Percentiles rank a stretch among this genome's conserved stretches.
phyloP scores from a whole-genome alignment of 2,329 filamentous ascomycete species.

The Cercospora beticola region DNA sequence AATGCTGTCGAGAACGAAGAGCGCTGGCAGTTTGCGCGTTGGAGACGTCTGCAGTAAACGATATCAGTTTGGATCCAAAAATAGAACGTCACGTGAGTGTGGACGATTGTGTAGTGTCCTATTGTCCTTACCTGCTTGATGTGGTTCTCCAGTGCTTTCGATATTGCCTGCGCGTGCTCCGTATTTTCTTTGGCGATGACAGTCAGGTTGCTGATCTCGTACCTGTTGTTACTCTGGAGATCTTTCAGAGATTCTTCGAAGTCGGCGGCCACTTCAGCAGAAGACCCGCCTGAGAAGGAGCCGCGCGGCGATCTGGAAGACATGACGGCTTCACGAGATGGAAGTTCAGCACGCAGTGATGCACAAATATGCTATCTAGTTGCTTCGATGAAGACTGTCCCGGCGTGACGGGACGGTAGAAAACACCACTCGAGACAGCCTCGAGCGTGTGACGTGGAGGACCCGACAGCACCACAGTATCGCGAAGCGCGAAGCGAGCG shows the following conservation, averaged over 20 bases:
- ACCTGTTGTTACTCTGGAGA: conserved; percentile 83
- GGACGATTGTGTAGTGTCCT: neutral
- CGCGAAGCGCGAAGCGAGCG: neutral
- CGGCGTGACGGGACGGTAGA: neutral
- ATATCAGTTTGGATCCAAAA: conserved; percentile 40
- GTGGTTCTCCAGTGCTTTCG: conserved; percentile 84
- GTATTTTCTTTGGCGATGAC: conserved; percentile 97
- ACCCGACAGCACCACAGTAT: neutral
- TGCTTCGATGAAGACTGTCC: conserved; percentile 16
- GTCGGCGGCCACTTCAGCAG: conserved; percentile 89
- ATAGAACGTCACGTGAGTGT: conserved; percentile 25
- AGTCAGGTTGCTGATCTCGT: conserved; percentile 95
- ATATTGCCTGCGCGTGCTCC: conserved; percentile 90
- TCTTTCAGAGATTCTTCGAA: conserved; percentile 93
- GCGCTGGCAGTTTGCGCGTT: conserved; percentile 85
- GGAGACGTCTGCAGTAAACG: conserved; percentile 68
- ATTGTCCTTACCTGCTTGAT: conserved; percentile 78
- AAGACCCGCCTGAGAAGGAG: conserved; percentile 48
- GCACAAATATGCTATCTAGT: conserved; percentile 28
- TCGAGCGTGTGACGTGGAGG: conserved; percentile 9
- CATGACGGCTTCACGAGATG: conserved; percentile 51
- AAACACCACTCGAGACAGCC: neutral
- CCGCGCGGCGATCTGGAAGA: conserved; percentile 48
- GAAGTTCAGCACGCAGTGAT: conserved; percentile 26
- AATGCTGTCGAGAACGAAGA: conserved; percentile 96